Evolutionary conservation across 2,329 filamentous ascomycete genomes (phyloP), one percentile per base, ranked within the genome.

Genomic region (Cryphonectria japonica): DNA sequence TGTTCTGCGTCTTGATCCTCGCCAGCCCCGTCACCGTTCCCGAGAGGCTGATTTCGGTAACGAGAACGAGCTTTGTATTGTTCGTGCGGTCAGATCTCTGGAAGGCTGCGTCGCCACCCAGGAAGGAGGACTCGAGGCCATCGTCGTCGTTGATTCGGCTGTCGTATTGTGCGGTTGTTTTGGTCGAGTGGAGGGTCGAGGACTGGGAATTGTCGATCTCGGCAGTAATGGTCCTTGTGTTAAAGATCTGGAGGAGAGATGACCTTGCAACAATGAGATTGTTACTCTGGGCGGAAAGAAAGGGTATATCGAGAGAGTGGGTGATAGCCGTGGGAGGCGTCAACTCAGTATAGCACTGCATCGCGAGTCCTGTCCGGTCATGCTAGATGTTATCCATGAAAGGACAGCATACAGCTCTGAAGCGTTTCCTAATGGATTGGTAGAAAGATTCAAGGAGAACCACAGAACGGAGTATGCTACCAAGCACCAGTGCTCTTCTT

Each of bases 321-420:
- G 94, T 95, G 83, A 98, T 94, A 80, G 95, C 95, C 80, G 95
- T 97, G 69, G 96, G 95, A 85, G 95, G 93, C 81, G 94, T 91
- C 80, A 99, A 87, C 87, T 99, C 96, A 79, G 94, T 95, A 84
- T 98, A 98, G 86, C 94, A 97, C 89, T 98, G 95, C 95, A 98
- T 98, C 29, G 66, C 73, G 54, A 67, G 76, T 76, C 74, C 78
- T 76, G 60, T 60, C 54, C 62, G 69, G 19, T 74, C 76, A 78
- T 78, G 71, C 76, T 77, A 75, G 66, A 75, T 66, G 63, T 70
- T 57, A 19, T 64, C 57, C 57, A 70, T 64, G 64, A 54, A 32
- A 59, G 26, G 41, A 70, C 50, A 54, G 50, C 65, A 66, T 68
- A 57, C 64, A 67, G 60, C 26, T 61, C 59, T 41, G 52, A 37